Percentiles rank a stretch among this genome's conserved stretches.
These are phyloP conservation scores for Solanum acaule DNA, from an alignment of 257 asterid genomes.

Conservation along the genomic window DNA sequence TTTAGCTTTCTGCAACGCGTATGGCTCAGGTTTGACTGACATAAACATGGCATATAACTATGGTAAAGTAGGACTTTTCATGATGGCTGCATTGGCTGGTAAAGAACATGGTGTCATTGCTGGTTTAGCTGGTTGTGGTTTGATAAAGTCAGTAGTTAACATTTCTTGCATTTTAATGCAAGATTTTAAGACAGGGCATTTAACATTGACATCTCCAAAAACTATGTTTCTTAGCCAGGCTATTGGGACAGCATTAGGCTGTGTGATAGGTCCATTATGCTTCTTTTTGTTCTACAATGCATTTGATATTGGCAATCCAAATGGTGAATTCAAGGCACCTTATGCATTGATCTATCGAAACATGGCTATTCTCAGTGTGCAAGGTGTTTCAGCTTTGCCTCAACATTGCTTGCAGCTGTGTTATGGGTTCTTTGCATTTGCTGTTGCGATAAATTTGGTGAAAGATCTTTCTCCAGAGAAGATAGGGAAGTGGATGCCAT, in stretches of 20 bases:
- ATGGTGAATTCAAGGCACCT: constrained; percentile 81
- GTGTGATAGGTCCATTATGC: constrained; percentile 48
- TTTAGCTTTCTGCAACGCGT: constrained; percentile 72
- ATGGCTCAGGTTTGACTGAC: constrained; percentile 77
- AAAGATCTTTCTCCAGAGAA: constrained; percentile 45
- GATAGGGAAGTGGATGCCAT: constrained; percentile 68
- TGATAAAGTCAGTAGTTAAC: constrained; percentile 47
- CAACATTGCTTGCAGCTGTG: constrained; percentile 68
- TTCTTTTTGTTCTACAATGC: constrained; percentile 65
- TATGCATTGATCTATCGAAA: constrained; percentile 68
- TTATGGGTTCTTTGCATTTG: constrained; percentile 63
- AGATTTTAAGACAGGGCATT: constrained; percentile 68
- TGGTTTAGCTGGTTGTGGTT: constrained; percentile 61
- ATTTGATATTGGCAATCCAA: constrained; percentile 72
- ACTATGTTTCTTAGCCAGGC: constrained; percentile 69
- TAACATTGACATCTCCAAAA: constrained; percentile 53
- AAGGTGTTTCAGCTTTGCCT: constrained; percentile 81
- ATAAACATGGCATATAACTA: constrained; percentile 73
- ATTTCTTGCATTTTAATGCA: constrained; percentile 60
- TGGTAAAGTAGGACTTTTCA: constrained; percentile 67
- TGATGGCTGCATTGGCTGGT: constrained; percentile 66
- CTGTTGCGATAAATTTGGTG: constrained; percentile 33
- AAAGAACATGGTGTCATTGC: constrained; percentile 71
- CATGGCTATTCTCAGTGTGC: constrained; percentile 70
- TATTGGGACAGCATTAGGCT: constrained; percentile 60